phyloP scores from a whole-genome alignment of 2,329 filamentous ascomycete genomes.

The Erysiphe pulchra region DNA sequence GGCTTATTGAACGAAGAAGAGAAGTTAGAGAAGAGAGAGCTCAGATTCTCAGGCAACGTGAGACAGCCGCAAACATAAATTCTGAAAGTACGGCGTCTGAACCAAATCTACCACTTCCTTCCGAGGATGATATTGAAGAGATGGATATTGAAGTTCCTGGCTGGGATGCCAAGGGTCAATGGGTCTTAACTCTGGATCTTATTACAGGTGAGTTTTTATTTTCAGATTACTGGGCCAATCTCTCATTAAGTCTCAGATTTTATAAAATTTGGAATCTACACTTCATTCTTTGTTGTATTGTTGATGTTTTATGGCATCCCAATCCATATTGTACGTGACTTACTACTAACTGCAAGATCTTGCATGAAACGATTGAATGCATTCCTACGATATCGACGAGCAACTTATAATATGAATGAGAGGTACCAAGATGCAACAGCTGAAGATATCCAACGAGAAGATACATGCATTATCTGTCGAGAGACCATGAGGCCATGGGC shows the following conservation, averaged over 20 bases:
- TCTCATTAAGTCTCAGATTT: slow-evolving; percentile 35
- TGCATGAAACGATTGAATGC: slow-evolving; percentile 78
- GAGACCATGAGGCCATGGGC: slow-evolving; percentile 79
- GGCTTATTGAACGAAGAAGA: slow-evolving; percentile 38
- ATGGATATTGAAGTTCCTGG: slow-evolving; percentile 87
- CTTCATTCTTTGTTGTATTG: slow-evolving; percentile 79
- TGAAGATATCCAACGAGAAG: slow-evolving; percentile 63
- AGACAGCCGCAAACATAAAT: slow-evolving; percentile 16
- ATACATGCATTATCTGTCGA: slow-evolving; percentile 92
- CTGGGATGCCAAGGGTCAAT: slow-evolving; percentile 90
- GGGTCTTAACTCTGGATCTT: slow-evolving; percentile 70
- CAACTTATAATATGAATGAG: slow-evolving; percentile 79
- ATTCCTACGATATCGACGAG: slow-evolving; percentile 70
- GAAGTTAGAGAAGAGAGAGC: slow-evolving; percentile 36
- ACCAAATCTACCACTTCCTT: slow-evolving; percentile 23
- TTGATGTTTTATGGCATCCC: slow-evolving; percentile 85
- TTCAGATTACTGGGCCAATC: slow-evolving; percentile 2
- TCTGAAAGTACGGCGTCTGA: slow-evolving; percentile 9
- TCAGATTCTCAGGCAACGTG: slow-evolving; percentile 18
- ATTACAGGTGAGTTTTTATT: slow-evolving; percentile 34
- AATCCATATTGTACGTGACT: slow-evolving; percentile 86
- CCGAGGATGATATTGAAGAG: slow-evolving; percentile 60
- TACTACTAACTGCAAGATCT: slow-evolving; percentile 80
- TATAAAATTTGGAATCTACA: slow-evolving; percentile 69
- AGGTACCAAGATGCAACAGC: slow-evolving; percentile 72